Conservation (phyloP, 2,329 filamentous ascomycete genomes). For the Aspergillus neotritici region DNA sequence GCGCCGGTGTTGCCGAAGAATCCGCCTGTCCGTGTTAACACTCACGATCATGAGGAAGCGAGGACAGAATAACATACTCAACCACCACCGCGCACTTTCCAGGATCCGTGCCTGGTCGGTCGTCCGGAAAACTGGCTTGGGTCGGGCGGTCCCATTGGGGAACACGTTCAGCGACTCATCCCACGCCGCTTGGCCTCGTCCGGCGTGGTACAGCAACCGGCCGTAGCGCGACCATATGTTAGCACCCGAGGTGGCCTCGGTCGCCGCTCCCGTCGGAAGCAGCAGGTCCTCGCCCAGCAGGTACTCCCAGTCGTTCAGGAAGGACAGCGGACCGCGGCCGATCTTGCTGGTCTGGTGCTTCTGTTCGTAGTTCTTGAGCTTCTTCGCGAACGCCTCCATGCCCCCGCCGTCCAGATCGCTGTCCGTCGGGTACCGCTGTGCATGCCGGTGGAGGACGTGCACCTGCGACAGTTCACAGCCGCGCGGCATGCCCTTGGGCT, state of each 20-base stretch:
- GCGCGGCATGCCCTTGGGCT: slow-evolving; percentile 43
- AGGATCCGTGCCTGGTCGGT: slow-evolving; percentile 51
- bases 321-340: slow-evolving; percentile 47
- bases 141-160: slow-evolving; percentile 43
- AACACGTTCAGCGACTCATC: slow-evolving; percentile 37
- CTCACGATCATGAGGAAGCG: not conserved
- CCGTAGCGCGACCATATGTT: slow-evolving; percentile 53
- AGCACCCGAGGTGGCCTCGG: slow-evolving; percentile 47
- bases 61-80: slow-evolving; percentile 31
- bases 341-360: slow-evolving; percentile 25
- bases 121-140: slow-evolving; percentile 49
- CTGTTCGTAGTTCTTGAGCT: slow-evolving; percentile 44
- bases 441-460: slow-evolving; percentile 52
- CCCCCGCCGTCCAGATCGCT: slow-evolving; percentile 46
- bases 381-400: slow-evolving; percentile 45
- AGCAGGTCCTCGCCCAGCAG: slow-evolving; percentile 41
- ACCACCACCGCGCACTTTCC: slow-evolving; percentile 44
- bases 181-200: slow-evolving; percentile 45
- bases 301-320: slow-evolving; percentile 51
- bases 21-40: slow-evolving; percentile 25
- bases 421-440: slow-evolving; percentile 48
- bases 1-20: slow-evolving; percentile 25
- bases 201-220: slow-evolving; percentile 48
- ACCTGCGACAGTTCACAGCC: slow-evolving; percentile 54
- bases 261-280: slow-evolving; percentile 46